phyloP scores from a whole-genome alignment of 192 early-diverging fungal species.

The Phlyctochytrium arcticum region DNA sequence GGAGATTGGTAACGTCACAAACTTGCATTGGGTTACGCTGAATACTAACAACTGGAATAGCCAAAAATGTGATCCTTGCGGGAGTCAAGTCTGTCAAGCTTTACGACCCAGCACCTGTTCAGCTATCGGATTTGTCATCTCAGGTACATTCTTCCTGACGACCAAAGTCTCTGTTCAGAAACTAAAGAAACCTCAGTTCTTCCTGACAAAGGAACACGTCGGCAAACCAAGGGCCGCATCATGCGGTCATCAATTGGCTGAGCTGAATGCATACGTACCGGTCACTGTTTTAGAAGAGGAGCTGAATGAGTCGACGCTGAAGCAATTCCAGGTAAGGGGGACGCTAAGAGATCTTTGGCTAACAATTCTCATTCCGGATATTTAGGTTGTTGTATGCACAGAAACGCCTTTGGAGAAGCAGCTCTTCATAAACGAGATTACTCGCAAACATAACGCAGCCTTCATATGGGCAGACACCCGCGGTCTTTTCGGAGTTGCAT shows the following conservation, averaged over 20 bases:
- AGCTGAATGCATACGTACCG: slow-evolving; percentile 97
- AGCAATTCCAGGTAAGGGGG: slow-evolving; percentile 36
- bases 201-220: slow-evolving; percentile 75
- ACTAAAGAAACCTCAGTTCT: slow-evolving; percentile 75
- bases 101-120: slow-evolving; percentile 74
- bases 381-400: slow-evolving; percentile 82
- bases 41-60: slow-evolving; percentile 33
- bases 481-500: slow-evolving; percentile 90
- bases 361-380: slow-evolving; percentile 36
- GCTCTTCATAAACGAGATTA: slow-evolving; percentile 80
- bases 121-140: slow-evolving; percentile 81
- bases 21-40: not conserved
- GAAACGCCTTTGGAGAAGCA: slow-evolving; percentile 72
- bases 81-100: slow-evolving; percentile 99
- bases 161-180: not conserved
- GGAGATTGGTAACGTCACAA: slow-evolving; percentile 76
- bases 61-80: slow-evolving; percentile 97
- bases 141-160: slow-evolving; percentile 49
- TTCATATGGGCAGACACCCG: slow-evolving; percentile 87
- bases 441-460: slow-evolving; percentile 55
- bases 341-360: not conserved
- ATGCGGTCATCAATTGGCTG: slow-evolving; percentile 75
- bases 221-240: slow-evolving; percentile 80
- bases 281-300: slow-evolving; percentile 68
- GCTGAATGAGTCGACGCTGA: slow-evolving; percentile 60